Percentiles rank a stretch among this genome's conserved stretches.
phyloP scores from a whole-genome alignment of 2,329 filamentous ascomycete species.

The Phaeosphaeria sp. region DNA sequence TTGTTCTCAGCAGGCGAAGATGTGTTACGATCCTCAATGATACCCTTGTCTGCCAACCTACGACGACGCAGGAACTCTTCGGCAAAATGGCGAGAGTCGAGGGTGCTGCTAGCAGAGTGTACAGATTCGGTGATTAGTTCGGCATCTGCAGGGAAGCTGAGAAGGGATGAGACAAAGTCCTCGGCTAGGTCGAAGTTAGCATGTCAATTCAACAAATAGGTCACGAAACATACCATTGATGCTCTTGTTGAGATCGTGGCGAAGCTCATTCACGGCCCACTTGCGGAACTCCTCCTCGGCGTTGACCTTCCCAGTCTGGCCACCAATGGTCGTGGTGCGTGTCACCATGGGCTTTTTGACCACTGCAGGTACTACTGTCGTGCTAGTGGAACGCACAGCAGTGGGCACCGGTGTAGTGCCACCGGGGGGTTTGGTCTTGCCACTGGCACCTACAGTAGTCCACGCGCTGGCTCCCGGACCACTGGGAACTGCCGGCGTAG shows the following conservation, averaged over 20 bases:
- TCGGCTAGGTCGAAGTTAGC: constrained; percentile 64
- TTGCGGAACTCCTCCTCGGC: constrained; percentile 93
- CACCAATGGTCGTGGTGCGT: constrained; percentile 55
- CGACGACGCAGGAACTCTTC: constrained; percentile 94
- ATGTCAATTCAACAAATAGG: neutral
- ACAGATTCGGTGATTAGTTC: constrained; percentile 89
- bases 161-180: constrained; percentile 77
- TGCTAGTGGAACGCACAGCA: constrained; percentile 56
- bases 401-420: constrained; percentile 60
- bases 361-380: constrained; percentile 50
- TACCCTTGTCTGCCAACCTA: constrained; percentile 89
- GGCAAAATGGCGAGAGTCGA: constrained; percentile 91
- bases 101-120: constrained; percentile 83
- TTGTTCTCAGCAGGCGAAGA: constrained; percentile 57
- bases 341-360: constrained; percentile 62
- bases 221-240: constrained; percentile 65
- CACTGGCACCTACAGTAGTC: constrained; percentile 93
- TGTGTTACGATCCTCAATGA: constrained; percentile 73
- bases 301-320: constrained; percentile 56
- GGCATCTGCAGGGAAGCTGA: constrained; percentile 76
- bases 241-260: constrained; percentile 71
- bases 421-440: constrained; percentile 82
- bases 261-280: constrained; percentile 83
- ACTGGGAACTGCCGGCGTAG: constrained; percentile 54
- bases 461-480: constrained; percentile 68